A percentile compares a stretch with the other conserved stretches of the same genome.
phyloP scores from a whole-genome alignment of 2,329 filamentous ascomycete species.

The Pseudocercospora ulei region DNA sequence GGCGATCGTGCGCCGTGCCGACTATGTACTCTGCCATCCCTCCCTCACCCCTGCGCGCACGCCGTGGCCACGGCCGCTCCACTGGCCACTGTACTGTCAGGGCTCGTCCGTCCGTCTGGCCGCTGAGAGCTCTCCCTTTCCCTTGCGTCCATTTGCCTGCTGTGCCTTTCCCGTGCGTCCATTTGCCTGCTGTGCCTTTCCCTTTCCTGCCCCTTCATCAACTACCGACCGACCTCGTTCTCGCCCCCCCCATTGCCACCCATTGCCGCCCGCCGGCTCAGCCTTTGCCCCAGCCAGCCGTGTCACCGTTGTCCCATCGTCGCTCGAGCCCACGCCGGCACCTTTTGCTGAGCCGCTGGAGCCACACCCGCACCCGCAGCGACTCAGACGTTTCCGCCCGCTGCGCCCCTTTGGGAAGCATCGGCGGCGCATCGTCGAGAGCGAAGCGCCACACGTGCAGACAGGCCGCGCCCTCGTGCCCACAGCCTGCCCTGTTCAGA shows the following conservation, averaged over 20 bases:
- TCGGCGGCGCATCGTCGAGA: slow-evolving; percentile 5
- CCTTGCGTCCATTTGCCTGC: too few relatives aligned
- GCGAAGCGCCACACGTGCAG: slow-evolving; percentile 5
- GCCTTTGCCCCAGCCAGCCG: slow-evolving; percentile 13
- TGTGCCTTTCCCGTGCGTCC: too few relatives aligned
- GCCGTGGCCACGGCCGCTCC: too few relatives aligned
- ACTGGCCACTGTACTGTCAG: too few relatives aligned
- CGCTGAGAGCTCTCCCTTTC: too few relatives aligned
- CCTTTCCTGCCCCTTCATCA: too few relatives aligned
- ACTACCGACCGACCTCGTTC: too few relatives aligned
- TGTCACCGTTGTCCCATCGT: slow-evolving; percentile 1
- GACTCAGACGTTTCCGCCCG: slow-evolving; percentile 8
- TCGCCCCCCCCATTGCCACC: background rate
- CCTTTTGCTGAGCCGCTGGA: background rate
- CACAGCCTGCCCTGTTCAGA: background rate
- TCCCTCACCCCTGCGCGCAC: too few relatives aligned
- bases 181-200: too few relatives aligned
- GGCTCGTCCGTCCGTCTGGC: too few relatives aligned
- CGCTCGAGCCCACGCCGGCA: slow-evolving; percentile 3
- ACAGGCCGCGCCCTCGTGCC: slow-evolving; percentile 3
- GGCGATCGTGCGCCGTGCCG: too few relatives aligned
- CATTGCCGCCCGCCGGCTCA: slow-evolving; percentile 5
- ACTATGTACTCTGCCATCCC: too few relatives aligned
- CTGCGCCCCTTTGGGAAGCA: background rate
- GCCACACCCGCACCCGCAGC: slow-evolving; percentile 6